Base-by-base conservation (phyloP, 2,329 filamentous ascomycete genomes). In the Diatrype stigma region DNA sequence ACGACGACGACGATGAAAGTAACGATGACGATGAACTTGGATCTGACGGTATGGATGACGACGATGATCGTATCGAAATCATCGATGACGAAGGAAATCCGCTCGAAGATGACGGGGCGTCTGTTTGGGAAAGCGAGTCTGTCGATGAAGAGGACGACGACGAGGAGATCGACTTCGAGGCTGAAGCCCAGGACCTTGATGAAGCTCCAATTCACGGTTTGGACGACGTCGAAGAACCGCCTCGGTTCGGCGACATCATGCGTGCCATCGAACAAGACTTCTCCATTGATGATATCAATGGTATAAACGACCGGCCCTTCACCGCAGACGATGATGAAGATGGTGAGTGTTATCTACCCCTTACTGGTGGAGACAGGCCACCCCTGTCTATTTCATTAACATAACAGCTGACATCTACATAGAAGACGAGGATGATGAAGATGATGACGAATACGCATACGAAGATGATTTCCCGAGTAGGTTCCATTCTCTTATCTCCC, bases 371-470 rank as follows among this genome's bases (percentile, higher is more conserved):
- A n/a, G n/a, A n/a, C n/a, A n/a, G n/a, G n/a, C n/a, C n/a, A n/a
- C n/a, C n/a, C n/a, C n/a, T n/a, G n/a, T n/a, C n/a, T n/a, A n/a
- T n/a, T n/a, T n/a, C n/a, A n/a, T n/a, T n/a, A n/a, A n/a, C n/a
- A n/a, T n/a, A n/a, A n/a, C n/a, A n/a, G n/a, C 57, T 64, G 56
- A 67, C 66, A 47, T 61, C 47, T n/a, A 28, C 40, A 19, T 44
- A 70, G 68, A 76, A 47, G 74, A 76, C 38, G 79, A 80, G 6
- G 80, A 82, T 4, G 89, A 90, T 45, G 85, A 88, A 17, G 86
- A 86, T 21, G 82, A 85, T 42, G 87, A 90, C 47, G 80, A 84
- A 49, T 84, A 83, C 60, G 73, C 80, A 52, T 85, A 82, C 54
- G 81, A 84, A 53, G 79, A 81, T 22, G 77, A 78, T 30, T 82